Evolutionary conservation across 768 basidiomycete species (phyloP), one percentile per base, ranked within the genome.

Genomic region (Suillus variegatus): DNA sequence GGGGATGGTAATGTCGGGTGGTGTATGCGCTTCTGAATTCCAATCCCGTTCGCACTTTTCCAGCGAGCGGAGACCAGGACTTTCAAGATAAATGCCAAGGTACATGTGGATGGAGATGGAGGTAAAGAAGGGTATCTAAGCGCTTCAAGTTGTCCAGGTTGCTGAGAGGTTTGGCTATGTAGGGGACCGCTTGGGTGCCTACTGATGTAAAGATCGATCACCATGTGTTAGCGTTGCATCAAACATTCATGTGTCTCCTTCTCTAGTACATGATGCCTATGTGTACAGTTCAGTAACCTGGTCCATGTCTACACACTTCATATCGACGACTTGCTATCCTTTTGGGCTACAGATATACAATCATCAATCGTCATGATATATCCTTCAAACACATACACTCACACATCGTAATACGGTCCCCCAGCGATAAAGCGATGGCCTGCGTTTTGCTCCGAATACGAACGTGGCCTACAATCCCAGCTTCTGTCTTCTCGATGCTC

Each of bases 381-480:
- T 12, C 2, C n/a, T n/a, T 47, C n/a, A 47, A 49, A 49, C 12
- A 49, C n/a, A 49, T 22, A 13, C 12, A 49, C 47, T 49, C 47
- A 22, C 47, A 49, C 47, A 49, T 49, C 6, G 47, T 49, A 10
- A 49, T 49, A 49, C 47, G 47, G 6, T 49, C 47, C 1, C 47
- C n/a, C 2, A 49, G n/a, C 47, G 47, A 49, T 49, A 49, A 80
- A 6, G 95, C 95, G 68, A 97, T 96, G 65, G 95, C 95, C 77
- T 97, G 95, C 40, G 95, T 96, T 81, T 97, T 96, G 74, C 92
- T 93, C 64, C 95, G 85, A 76, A 97, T 96, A 65, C 95, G 86
- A 8, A 97, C 93, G 78, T 49, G 47, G n/a, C 47, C 47, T 22
- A 49, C 22, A 13, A 97, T 88, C 6, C 93, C 94, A 18, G 80